Percentiles rank a stretch among this genome's conserved stretches.
These are phyloP conservation scores for Pisolithus tinctorius DNA, from an alignment of 768 basidiomycete genomes.

Conservation along the genomic window DNA sequence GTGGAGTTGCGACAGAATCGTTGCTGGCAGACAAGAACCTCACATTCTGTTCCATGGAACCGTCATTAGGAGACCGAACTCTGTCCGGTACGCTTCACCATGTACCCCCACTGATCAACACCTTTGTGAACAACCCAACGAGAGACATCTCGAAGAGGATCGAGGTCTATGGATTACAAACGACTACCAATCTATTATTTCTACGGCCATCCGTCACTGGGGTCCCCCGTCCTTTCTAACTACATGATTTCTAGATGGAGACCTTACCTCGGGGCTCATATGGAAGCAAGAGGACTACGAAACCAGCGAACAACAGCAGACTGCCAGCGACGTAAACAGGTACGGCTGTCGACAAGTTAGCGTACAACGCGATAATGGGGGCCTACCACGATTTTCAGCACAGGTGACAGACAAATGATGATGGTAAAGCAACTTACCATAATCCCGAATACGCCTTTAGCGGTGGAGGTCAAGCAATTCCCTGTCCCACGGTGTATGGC, in stretches of 20 bases:
- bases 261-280: conserved; percentile 73
- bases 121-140: too few species aligned
- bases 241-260: conserved; percentile 41
- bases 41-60: too few species aligned
- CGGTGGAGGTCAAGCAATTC: conserved; percentile 55
- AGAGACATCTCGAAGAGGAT: too few species aligned
- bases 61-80: too few species aligned
- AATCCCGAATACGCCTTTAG: conserved; percentile 60
- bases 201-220: background rate
- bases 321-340: conserved; percentile 71
- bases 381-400: conserved; percentile 35
- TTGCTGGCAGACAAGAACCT: too few species aligned
- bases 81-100: too few species aligned
- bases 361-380: conserved; percentile 65
- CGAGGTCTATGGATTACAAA: too few species aligned
- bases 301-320: conserved; percentile 54
- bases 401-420: background rate
- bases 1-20: too few species aligned
- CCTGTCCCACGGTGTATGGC: conserved; percentile 71
- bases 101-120: too few species aligned
- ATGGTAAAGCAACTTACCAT: conserved; percentile 37
- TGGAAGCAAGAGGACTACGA: conserved; percentile 55
- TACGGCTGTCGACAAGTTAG: conserved; percentile 53
- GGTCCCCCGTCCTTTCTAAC: background rate
- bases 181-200: too few species aligned